Evolutionary conservation across 768 basidiomycete species (phyloP).

Genomic region (Serpula lacrymans): DNA sequence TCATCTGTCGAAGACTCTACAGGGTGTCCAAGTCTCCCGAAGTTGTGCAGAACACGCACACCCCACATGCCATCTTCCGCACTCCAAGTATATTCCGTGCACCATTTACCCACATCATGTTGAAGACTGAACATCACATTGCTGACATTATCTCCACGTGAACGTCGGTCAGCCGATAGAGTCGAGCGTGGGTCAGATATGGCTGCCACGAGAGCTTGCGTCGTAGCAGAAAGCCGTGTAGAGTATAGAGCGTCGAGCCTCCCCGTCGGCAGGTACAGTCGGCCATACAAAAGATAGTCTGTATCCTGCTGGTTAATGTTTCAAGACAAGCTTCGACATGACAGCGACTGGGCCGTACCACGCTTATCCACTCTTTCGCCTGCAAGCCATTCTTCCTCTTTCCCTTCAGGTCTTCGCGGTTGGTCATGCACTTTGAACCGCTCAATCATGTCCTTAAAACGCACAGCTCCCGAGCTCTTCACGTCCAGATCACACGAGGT

Average conservation of each 20-base stretch:
- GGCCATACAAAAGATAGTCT: constrained; percentile 95
- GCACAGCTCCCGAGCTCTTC: constrained; percentile 63
- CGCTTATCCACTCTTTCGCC: constrained; percentile 75
- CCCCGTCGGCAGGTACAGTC: constrained; percentile 85
- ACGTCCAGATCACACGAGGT: constrained; percentile 81
- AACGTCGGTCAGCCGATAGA: constrained; percentile 35
- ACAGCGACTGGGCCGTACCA: constrained; percentile 44
- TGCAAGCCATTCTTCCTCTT: constrained; percentile 77
- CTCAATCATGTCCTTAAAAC: constrained; percentile 87
- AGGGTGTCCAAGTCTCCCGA: constrained; percentile 60
- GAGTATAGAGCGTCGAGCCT: constrained; percentile 89
- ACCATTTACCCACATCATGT: constrained; percentile 90
- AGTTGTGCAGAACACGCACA: constrained; percentile 84
- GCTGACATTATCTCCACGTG: constrained; percentile 47
- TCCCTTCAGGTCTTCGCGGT: constrained; percentile 74
- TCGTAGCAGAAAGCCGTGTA: constrained; percentile 69
- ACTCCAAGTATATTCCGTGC: constrained; percentile 92
- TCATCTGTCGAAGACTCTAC: constrained; percentile 35
- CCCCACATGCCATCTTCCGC: constrained; percentile 95
- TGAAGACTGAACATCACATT: constrained; percentile 84
- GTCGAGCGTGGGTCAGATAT: constrained; percentile 76
- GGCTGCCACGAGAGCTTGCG: constrained; percentile 81
- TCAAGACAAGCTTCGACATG: constrained; percentile 7
- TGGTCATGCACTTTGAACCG: constrained; percentile 82
- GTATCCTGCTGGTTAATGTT: constrained; percentile 19